A percentile compares a stretch with the other conserved stretches of the same genome.
Conservation (phyloP, 2,329 filamentous ascomycete species). For the Podosphaera fusca region DNA sequence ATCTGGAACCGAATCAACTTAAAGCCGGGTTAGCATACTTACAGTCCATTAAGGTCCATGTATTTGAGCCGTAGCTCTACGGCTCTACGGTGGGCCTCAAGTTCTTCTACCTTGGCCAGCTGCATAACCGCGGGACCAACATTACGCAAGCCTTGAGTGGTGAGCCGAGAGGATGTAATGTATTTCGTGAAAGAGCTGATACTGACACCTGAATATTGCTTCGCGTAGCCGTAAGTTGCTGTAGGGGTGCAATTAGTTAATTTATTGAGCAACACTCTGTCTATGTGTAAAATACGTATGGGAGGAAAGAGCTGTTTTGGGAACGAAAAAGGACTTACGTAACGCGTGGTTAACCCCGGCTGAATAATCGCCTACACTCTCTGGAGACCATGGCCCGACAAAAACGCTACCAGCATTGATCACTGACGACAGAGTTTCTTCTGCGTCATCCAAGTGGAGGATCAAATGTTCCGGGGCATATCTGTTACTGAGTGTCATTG, state of each 20-base stretch:
- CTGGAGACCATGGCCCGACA: constrained; percentile 85
- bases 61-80: constrained; percentile 38
- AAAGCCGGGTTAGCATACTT: neutral
- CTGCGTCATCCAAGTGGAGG: constrained; percentile 60
- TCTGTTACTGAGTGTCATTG: constrained; percentile 65
- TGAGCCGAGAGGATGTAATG: constrained; percentile 85
- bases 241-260: constrained; percentile 2
- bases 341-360: constrained; percentile 94
- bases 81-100: constrained; percentile 73
- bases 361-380: constrained; percentile 94
- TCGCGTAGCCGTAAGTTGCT: constrained; percentile 96
- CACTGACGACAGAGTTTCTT: constrained; percentile 51
- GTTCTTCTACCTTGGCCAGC: constrained; percentile 75
- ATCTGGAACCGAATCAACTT: neutral
- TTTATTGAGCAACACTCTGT: neutral
- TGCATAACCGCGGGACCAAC: constrained; percentile 85
- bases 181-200: constrained; percentile 92
- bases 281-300: neutral
- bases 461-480: constrained; percentile 97
- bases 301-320: neutral
- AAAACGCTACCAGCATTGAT: constrained; percentile 93
- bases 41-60: constrained; percentile 15
- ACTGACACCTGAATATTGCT: constrained; percentile 96
- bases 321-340: constrained; percentile 37
- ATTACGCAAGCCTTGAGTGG: constrained; percentile 60